Conservation (phyloP, 345 rosid species). For the Arabidopsis thaliana region DNA sequence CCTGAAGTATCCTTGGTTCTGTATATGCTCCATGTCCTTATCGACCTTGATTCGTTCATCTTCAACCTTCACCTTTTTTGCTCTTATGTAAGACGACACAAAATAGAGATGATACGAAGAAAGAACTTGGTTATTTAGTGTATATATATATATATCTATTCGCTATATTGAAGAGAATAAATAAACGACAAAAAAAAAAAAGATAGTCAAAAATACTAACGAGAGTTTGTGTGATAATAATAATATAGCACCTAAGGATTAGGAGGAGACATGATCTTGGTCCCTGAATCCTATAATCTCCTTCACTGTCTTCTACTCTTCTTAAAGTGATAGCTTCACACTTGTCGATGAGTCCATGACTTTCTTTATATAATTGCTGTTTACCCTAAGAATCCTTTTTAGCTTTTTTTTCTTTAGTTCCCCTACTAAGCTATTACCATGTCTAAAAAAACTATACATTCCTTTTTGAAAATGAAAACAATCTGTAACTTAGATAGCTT, state of each 20-base stretch:
- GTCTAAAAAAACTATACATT: background rate
- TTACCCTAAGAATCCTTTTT: background rate
- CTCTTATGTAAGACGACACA: background rate
- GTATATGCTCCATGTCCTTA: slow-evolving; percentile 62
- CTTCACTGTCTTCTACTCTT: slow-evolving; percentile 42
- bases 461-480: background rate
- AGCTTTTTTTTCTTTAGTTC: background rate
- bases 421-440: background rate
- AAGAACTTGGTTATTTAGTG: background rate
- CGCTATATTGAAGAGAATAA: background rate
- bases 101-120: background rate
- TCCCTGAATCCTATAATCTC: slow-evolving; percentile 43
- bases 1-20: slow-evolving; percentile 51
- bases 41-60: slow-evolving; percentile 54
- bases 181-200: background rate
- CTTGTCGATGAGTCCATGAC: slow-evolving; percentile 51
- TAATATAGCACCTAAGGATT: slow-evolving; percentile 42
- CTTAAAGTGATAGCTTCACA: slow-evolving; percentile 52
- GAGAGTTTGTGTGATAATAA: slow-evolving; percentile 32
- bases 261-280: slow-evolving; percentile 44
- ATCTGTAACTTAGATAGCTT: background rate
- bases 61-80: background rate
- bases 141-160: background rate
- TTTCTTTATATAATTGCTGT: slow-evolving; percentile 33
- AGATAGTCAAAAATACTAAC: background rate